Conservation (phyloP, 2,329 filamentous ascomycete species). For the Phoma sp. region DNA sequence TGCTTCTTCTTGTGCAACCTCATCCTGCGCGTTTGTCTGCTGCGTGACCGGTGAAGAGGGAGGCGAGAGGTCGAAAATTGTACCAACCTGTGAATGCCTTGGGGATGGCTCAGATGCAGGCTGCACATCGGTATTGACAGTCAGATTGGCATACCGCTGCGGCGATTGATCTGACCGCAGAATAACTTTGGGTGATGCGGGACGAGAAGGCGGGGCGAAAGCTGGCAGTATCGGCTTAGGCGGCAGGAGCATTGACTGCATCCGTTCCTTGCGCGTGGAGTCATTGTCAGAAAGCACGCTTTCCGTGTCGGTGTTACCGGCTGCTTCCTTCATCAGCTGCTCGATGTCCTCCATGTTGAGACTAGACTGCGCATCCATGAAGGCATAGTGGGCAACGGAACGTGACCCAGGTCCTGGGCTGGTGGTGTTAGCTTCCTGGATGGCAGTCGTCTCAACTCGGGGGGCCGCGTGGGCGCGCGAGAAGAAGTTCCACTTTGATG, state of each 20-base stretch:
- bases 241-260: slow-evolving; percentile 50
- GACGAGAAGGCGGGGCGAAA: slow-evolving; percentile 34
- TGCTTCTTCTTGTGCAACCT: not conserved
- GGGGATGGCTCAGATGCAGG: slow-evolving; percentile 9
- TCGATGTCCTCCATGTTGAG: slow-evolving; percentile 56
- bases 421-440: slow-evolving; percentile 52
- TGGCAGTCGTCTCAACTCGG: slow-evolving; percentile 42
- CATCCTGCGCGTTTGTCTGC: slow-evolving; percentile 22
- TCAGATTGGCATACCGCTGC: slow-evolving; percentile 25
- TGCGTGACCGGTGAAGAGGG: slow-evolving; percentile 38
- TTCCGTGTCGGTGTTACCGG: slow-evolving; percentile 37
- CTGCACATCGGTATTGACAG: slow-evolving; percentile 32
- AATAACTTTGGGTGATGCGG: slow-evolving; percentile 49
- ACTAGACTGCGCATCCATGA: slow-evolving; percentile 59
- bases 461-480: slow-evolving; percentile 56
- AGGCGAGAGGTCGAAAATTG: slow-evolving; percentile 45
- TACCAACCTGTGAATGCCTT: slow-evolving; percentile 36
- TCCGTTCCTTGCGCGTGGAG: slow-evolving; percentile 36
- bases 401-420: slow-evolving; percentile 43
- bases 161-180: slow-evolving; percentile 34
- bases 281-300: slow-evolving; percentile 31
- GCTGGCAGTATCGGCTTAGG: slow-evolving; percentile 45
- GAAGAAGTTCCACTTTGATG: slow-evolving; percentile 65
- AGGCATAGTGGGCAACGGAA: slow-evolving; percentile 65
- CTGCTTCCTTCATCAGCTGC: slow-evolving; percentile 54